Evolutionary conservation across 768 basidiomycete species (phyloP).

Genomic region (Chiua virens): DNA sequence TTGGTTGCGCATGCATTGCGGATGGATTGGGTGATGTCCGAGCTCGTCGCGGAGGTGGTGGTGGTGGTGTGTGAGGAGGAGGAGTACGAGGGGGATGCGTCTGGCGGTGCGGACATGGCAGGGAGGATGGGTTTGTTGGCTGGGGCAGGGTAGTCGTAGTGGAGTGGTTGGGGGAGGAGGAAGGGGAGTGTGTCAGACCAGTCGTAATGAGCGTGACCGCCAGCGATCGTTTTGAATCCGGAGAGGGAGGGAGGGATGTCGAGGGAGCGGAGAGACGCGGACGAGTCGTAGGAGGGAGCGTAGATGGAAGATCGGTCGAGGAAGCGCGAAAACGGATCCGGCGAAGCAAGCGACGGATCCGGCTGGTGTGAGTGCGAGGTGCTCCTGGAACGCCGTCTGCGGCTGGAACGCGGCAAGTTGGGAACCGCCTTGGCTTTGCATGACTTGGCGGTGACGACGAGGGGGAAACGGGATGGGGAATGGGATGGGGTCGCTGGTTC

Average conservation of each 20-base stretch:
- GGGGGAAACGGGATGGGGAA: neutral
- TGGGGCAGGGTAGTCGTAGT: slow-evolving; percentile 16
- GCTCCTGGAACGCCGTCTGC: slow-evolving; percentile 16
- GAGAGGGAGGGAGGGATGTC: slow-evolving; percentile 23
- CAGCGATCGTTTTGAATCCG: slow-evolving; percentile 21
- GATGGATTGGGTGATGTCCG: slow-evolving; percentile 33
- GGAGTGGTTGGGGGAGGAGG: slow-evolving; percentile 16
- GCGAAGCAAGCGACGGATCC: slow-evolving; percentile 2
- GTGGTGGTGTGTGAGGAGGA: neutral
- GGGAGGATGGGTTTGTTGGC: slow-evolving; percentile 14
- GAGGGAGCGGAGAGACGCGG: slow-evolving; percentile 14
- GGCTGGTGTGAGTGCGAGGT: neutral
- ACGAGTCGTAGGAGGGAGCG: slow-evolving; percentile 10
- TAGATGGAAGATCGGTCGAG: slow-evolving; percentile 32
- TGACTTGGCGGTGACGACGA: neutral
- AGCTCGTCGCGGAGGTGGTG: slow-evolving; percentile 12
- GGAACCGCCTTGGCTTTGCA: slow-evolving; percentile 11
- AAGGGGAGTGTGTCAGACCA: slow-evolving; percentile 24
- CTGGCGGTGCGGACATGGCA: slow-evolving; percentile 5
- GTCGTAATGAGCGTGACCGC: slow-evolving; percentile 21
- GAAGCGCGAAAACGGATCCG: slow-evolving; percentile 29
- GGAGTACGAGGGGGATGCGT: no score
- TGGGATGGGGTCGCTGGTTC: neutral
- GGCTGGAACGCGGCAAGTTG: slow-evolving; percentile 16
- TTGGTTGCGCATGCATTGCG: slow-evolving; percentile 29